Base-by-base conservation (phyloP, 2,329 filamentous ascomycete genomes). In the Aspergillus floridensis region DNA sequence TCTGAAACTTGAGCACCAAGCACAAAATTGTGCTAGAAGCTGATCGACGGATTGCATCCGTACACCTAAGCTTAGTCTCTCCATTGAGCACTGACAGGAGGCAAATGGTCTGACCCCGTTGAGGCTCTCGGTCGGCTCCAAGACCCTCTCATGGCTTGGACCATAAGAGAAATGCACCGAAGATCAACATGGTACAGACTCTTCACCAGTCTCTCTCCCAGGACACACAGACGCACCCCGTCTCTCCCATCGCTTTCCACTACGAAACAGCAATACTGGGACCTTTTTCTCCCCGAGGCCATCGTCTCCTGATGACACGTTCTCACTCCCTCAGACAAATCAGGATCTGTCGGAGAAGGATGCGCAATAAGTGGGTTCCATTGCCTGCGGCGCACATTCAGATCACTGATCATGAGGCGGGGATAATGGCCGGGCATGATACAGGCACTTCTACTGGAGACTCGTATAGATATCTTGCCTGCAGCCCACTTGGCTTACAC, bases 391-490 rank as follows among this genome's bases (percentile, higher is more conserved):
- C 14, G 38, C 38, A 44, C 38, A 19, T 44, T 16, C 38, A 16
- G 38, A 44, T 44, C 38, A 19, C 38, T 52, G 48, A 52, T 48
- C 55, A 51, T 57, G 55, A 48, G 55, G 32, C 41, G 21, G 35
- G 32, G 32, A 4, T 12, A 35, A 16, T 12, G 14, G 32, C 11
- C 32, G 16, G 38, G 38, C 38, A 44, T 44, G 16, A 19, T 44
- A 44, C 38, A 44, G 16, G 38, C 12, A 44, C 38, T 44, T 16
- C 38, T 44, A n/a, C 19, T 10, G 19, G n/a, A 21, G 19, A 10
- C 51, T 55, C 44, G 44, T 55, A 48, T 54, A 50, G 29, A 54
- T 35, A 58, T 29, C 48, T 44, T 52, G 5, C 38, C 38, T 44
- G 38, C 22, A 31, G 50, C 4, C 50, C 50, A 44, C 38, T n/a